A percentile compares a stretch with the other conserved stretches of the same genome.
Conservation (phyloP, 257 asterid species). For the Solanum medicagineum region DNA sequence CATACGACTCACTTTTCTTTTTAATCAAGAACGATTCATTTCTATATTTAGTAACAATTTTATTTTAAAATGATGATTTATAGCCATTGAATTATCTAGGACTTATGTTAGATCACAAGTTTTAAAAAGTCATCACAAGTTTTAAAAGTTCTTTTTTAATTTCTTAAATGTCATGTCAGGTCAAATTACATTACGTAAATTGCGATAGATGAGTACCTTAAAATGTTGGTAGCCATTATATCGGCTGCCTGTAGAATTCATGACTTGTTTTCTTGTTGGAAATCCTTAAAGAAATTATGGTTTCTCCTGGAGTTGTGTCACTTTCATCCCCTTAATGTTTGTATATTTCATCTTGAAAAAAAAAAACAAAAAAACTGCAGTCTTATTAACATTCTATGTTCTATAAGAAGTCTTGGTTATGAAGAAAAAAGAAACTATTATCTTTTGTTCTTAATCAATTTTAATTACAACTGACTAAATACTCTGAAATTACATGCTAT, state of each 20-base stretch:
- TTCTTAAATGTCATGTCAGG: too few relatives aligned
- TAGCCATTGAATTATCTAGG: too few relatives aligned
- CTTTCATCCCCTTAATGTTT: neutral
- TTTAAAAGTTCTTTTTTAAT: too few relatives aligned
- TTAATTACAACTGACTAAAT: neutral
- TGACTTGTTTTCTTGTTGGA: neutral
- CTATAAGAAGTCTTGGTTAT: neutral
- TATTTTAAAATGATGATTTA: too few relatives aligned
- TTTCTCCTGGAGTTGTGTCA: neutral
- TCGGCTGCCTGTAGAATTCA: neutral
- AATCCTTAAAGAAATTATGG: neutral
- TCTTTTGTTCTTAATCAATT: too few relatives aligned
- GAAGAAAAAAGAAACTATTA: neutral
- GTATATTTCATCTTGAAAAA: neutral
- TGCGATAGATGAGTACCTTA: too few relatives aligned
- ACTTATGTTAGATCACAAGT: too few relatives aligned
- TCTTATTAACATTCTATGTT: neutral
- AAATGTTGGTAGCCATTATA: neutral
- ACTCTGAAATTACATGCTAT: neutral
- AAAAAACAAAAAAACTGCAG: neutral
- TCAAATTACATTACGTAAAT: too few relatives aligned
- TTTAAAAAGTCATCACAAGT: too few relatives aligned
- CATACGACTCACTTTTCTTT: too few relatives aligned
- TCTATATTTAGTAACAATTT: too few relatives aligned
- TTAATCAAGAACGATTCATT: too few relatives aligned